Evolutionary conservation across 108 stramenopile genomes (phyloP).

Genomic region (Conticribra guillardii): DNA sequence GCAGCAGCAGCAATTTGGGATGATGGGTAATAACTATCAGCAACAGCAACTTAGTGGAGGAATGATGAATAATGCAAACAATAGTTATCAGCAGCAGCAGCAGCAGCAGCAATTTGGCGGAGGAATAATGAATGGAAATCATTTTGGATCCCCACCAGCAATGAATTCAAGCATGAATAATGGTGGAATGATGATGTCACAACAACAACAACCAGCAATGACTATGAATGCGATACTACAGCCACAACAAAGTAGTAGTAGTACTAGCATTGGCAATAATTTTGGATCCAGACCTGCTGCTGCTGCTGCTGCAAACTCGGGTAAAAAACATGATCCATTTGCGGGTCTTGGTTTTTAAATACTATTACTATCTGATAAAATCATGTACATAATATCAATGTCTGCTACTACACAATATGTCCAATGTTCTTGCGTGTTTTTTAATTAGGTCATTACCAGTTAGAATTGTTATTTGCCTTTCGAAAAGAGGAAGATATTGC

Average conservation of each 20-base stretch:
- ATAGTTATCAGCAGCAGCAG: too few species aligned
- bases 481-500: too few species aligned
- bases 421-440: too few species aligned
- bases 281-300: slow-evolving; percentile 17
- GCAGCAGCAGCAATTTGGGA: too few species aligned
- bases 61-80: too few species aligned
- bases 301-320: background rate
- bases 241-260: too few species aligned
- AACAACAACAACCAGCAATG: slow-evolving; percentile 12
- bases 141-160: background rate
- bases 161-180: background rate
- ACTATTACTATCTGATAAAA: background rate
- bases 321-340: slow-evolving; percentile 43
- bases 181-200: background rate
- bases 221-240: slow-evolving; percentile 39
- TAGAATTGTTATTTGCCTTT: too few species aligned
- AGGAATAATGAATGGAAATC: slow-evolving; percentile 41
- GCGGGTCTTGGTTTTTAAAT: slow-evolving; percentile 44
- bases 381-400: too few species aligned
- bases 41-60: too few species aligned
- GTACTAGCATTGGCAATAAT: slow-evolving; percentile 28
- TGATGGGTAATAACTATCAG: too few species aligned
- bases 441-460: too few species aligned
- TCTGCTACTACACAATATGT: too few species aligned
- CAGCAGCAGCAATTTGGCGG: slow-evolving; percentile 26